Percentiles rank a stretch among this genome's conserved stretches.
Evolutionary conservation across 768 basidiomycete genomes (phyloP).

Genomic region (Gymnopilus dilepis): DNA sequence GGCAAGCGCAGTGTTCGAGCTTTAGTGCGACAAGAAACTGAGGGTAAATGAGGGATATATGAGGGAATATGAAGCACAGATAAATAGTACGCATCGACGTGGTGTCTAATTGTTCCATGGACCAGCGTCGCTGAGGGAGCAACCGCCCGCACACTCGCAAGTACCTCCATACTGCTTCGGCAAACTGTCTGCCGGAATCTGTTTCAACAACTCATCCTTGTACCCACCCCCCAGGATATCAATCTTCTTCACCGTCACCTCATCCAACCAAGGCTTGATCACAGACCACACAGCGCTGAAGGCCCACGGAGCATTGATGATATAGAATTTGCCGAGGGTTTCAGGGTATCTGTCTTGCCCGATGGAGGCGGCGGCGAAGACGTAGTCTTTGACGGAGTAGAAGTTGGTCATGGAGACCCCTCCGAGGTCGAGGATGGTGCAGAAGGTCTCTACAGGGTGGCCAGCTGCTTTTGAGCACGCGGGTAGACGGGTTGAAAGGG

Average conservation of each 20-base stretch:
- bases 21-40: no score
- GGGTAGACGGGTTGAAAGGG: slow-evolving; percentile 78
- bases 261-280: slow-evolving; percentile 94
- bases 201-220: slow-evolving; percentile 74
- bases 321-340: slow-evolving; percentile 97
- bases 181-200: slow-evolving; percentile 85
- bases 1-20: no score
- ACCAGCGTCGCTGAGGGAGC: slow-evolving; percentile 87
- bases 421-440: slow-evolving; percentile 94
- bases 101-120: slow-evolving; percentile 70
- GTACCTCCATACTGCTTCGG: slow-evolving; percentile 85
- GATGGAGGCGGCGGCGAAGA: slow-evolving; percentile 73
- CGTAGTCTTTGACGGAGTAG: slow-evolving; percentile 92
- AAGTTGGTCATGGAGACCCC: slow-evolving; percentile 76
- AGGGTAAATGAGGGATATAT: background rate
- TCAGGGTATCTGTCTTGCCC: slow-evolving; percentile 94
- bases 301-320: slow-evolving; percentile 95
- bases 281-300: slow-evolving; percentile 91
- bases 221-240: slow-evolving; percentile 80
- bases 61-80: background rate
- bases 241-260: slow-evolving; percentile 95
- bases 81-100: background rate
- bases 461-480: slow-evolving; percentile 74
- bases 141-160: slow-evolving; percentile 81
- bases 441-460: slow-evolving; percentile 93